These are phyloP conservation scores for Zea mays DNA, from an alignment of 176 grass and related monocot genomes.

Conservation along the genomic window DNA sequence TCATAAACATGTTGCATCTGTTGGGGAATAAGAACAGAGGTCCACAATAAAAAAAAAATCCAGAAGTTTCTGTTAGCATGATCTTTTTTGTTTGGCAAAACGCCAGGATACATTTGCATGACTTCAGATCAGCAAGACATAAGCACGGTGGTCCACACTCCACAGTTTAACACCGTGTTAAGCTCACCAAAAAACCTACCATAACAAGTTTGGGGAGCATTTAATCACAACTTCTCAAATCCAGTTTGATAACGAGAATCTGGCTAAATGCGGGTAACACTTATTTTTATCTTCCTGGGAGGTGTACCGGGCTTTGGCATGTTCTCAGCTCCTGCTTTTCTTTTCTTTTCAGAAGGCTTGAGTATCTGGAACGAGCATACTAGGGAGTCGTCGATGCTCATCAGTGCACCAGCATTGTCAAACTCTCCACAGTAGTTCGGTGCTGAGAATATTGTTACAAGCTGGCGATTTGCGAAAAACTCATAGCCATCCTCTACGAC, in stretches of 20 bases:
- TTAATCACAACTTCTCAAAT: conserved; percentile 33
- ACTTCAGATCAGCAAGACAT: conserved; percentile 11
- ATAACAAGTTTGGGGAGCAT: conserved; percentile 30
- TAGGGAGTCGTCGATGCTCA: conserved; percentile 70
- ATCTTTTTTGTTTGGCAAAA: conserved; percentile 20
- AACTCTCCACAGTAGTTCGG: conserved; percentile 87
- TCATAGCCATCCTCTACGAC: conserved; percentile 82
- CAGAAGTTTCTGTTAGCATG: conserved; percentile 21
- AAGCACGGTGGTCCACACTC: neutral
- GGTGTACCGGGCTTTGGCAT: conserved; percentile 61
- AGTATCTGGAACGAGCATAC: conserved; percentile 84
- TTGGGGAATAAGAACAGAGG: neutral
- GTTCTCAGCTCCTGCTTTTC: conserved; percentile 48
- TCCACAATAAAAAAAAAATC: conserved; percentile 11
- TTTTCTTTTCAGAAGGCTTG: conserved; percentile 77
- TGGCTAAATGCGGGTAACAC: conserved; percentile 33
- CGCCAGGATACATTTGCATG: conserved; percentile 25
- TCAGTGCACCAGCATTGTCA: conserved; percentile 78
- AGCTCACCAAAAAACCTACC: neutral
- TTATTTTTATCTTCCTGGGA: conserved; percentile 68
- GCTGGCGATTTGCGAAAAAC: conserved; percentile 70
- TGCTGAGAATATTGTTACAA: conserved; percentile 90
- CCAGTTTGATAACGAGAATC: neutral
- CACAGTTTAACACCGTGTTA: conserved; percentile 32
- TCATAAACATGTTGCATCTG: conserved; percentile 23